phyloP scores from a whole-genome alignment of 495 filamentous ascomycete species.

The Schizothecium vesticola region DNA sequence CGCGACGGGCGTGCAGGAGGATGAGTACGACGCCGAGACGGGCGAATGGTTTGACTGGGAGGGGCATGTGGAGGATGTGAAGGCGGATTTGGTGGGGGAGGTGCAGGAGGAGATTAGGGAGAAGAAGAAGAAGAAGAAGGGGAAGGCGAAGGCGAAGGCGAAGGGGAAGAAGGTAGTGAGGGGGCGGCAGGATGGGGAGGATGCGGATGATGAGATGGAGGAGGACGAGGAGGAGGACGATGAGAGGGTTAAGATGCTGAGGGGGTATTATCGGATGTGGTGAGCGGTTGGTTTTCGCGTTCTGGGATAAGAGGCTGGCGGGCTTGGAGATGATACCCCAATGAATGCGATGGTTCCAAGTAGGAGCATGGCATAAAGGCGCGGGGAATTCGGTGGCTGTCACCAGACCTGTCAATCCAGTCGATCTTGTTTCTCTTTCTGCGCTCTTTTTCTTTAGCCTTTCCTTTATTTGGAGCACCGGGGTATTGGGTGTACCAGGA shows the following conservation, averaged over 20 bases:
- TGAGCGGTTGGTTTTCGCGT: constrained; percentile 9
- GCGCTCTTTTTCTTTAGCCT: background rate
- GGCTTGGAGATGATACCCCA: background rate
- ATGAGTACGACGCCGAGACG: background rate
- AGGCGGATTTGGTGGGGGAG: background rate
- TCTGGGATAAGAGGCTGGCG: background rate
- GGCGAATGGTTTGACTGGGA: constrained; percentile 6
- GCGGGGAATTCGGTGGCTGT: background rate
- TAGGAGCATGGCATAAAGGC: background rate
- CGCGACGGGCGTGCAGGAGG: background rate
- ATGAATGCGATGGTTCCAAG: background rate
- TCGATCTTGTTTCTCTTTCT: background rate
- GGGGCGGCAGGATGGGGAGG: background rate
- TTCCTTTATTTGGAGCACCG: background rate
- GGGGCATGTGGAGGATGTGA: background rate
- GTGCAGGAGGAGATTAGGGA: background rate
- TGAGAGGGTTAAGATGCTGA: constrained; percentile 4
- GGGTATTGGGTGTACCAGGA: background rate
- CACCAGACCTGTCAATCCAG: background rate
- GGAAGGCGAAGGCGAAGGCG: background rate
- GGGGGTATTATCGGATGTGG: constrained; percentile 25
- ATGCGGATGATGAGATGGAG: constrained; percentile 2
- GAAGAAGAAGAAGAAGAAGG: background rate
- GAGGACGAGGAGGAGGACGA: constrained; percentile 19
- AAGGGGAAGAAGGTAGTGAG: background rate